Conservation (phyloP, 768 basidiomycete genomes). For the Kwoniella mangroviensis region DNA sequence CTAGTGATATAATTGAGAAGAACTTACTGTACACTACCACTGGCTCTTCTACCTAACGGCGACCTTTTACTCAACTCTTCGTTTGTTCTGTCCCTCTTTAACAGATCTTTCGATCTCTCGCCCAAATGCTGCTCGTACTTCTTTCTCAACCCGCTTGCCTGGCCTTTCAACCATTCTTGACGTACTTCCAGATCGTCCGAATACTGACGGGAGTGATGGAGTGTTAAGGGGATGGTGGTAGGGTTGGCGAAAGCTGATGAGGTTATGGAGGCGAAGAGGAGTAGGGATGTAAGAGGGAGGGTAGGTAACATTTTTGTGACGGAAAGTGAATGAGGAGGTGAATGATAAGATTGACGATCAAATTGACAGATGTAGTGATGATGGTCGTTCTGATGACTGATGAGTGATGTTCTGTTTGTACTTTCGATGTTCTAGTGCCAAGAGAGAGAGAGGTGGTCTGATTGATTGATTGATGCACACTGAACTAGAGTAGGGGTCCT, state of each 20-base stretch:
- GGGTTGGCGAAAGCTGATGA: not conserved
- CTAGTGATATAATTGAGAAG: no score
- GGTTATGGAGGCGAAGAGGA: not conserved
- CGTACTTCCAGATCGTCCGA: constrained; percentile 47
- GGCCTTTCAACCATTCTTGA: constrained; percentile 48
- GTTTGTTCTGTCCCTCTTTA: constrained; percentile 24
- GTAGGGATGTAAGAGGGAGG: not conserved
- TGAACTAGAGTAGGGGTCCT: not conserved
- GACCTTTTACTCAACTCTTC: constrained; percentile 24
- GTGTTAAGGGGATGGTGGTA: constrained; percentile 26
- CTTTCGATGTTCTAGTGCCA: not conserved
- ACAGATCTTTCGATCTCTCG: constrained; percentile 29
- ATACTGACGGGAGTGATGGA: constrained; percentile 40
- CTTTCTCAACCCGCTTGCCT: constrained; percentile 40
- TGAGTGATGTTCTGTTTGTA: no score
- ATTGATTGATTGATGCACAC: not conserved
- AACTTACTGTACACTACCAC: constrained; percentile 33
- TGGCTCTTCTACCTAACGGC: constrained; percentile 24
- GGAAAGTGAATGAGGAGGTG: not conserved
- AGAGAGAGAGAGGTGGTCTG: not conserved
- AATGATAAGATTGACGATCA: not conserved
- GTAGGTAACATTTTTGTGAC: not conserved
- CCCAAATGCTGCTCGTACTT: constrained; percentile 44
- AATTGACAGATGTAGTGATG: not conserved
- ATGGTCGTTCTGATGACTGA: not conserved